Evolutionary conservation across 108 stramenopile species (phyloP).

Genomic region (Nitzschia inconspicua): DNA sequence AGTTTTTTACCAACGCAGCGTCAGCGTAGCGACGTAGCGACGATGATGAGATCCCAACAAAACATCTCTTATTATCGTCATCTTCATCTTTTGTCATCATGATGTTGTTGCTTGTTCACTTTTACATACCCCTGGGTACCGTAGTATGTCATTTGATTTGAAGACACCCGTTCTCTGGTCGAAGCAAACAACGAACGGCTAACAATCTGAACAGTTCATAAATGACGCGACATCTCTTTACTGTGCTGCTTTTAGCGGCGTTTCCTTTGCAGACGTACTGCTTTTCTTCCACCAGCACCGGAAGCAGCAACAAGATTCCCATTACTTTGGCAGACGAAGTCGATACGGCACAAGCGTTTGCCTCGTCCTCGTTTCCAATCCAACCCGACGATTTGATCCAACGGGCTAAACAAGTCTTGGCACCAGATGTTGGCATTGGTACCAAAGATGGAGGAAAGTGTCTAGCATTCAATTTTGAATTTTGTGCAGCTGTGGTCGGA

Average conservation of each 20-base stretch:
- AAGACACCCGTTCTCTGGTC: not conserved
- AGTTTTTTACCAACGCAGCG: too few relatives aligned
- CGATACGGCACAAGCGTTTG: not conserved
- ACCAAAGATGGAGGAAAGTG: not conserved
- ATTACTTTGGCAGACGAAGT: constrained; percentile 1
- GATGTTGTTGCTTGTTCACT: not conserved
- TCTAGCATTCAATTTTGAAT: constrained; percentile 61
- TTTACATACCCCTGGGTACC: not conserved
- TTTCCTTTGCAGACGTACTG: not conserved
- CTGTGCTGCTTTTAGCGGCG: not conserved
- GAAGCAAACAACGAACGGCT: not conserved
- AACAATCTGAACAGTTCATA: not conserved
- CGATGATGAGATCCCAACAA: too few relatives aligned
- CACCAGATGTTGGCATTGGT: not conserved
- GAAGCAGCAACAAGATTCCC: not conserved
- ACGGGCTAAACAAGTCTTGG: not conserved
- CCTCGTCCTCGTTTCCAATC: constrained; percentile 7
- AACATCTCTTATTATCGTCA: too few relatives aligned
- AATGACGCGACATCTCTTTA: not conserved
- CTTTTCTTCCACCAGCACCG: not conserved
- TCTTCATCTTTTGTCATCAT: too few relatives aligned
- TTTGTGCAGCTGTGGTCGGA: constrained; percentile 73
- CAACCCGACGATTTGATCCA: not conserved
- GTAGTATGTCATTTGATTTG: too few relatives aligned
- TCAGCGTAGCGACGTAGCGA: too few relatives aligned